phyloP scores from a whole-genome alignment of 345 rosid species.

The Noccaea caerulescens region DNA sequence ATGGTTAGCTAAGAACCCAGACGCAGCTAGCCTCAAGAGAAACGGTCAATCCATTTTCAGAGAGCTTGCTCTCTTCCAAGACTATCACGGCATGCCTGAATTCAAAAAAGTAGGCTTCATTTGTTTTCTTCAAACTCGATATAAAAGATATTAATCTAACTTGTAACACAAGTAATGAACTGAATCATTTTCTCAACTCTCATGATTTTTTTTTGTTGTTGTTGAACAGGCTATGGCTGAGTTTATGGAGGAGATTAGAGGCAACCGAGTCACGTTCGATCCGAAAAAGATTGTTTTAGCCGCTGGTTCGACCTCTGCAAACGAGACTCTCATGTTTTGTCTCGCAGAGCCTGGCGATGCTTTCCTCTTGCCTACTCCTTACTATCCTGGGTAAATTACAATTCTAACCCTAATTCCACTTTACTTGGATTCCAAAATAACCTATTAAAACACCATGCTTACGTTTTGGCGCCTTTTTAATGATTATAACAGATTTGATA shows the following conservation, averaged over 20 bases:
- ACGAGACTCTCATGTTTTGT: slow-evolving; percentile 79
- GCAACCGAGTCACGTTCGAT: slow-evolving; percentile 67
- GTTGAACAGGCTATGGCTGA: slow-evolving; percentile 67
- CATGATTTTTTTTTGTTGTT: slow-evolving; percentile 7
- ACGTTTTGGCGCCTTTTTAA: slow-evolving; percentile 29
- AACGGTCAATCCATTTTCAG: slow-evolving; percentile 68
- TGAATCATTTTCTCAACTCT: background rate
- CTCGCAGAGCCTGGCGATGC: slow-evolving; percentile 81
- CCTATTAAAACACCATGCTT: slow-evolving; percentile 4
- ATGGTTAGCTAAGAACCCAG: slow-evolving; percentile 72
- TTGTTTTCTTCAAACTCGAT: background rate
- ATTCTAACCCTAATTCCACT: slow-evolving; percentile 25
- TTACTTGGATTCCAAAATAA: slow-evolving; percentile 39
- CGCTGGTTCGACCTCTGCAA: slow-evolving; percentile 86
- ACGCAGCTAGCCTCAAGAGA: slow-evolving; percentile 61
- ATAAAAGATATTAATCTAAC: background rate
- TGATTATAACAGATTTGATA: slow-evolving; percentile 64
- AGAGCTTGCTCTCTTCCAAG: slow-evolving; percentile 88
- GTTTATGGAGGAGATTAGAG: slow-evolving; percentile 85
- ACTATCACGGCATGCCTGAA: slow-evolving; percentile 72
- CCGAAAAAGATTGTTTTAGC: slow-evolving; percentile 64
- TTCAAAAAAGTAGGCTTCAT: slow-evolving; percentile 61
- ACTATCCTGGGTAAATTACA: slow-evolving; percentile 73
- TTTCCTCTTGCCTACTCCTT: slow-evolving; percentile 80
- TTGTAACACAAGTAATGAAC: background rate